Percentiles rank a stretch among this genome's conserved stretches.
These are phyloP conservation scores for Escovopsis sp. DNA, from an alignment of 2,329 filamentous ascomycete genomes.

Conservation along the genomic window DNA sequence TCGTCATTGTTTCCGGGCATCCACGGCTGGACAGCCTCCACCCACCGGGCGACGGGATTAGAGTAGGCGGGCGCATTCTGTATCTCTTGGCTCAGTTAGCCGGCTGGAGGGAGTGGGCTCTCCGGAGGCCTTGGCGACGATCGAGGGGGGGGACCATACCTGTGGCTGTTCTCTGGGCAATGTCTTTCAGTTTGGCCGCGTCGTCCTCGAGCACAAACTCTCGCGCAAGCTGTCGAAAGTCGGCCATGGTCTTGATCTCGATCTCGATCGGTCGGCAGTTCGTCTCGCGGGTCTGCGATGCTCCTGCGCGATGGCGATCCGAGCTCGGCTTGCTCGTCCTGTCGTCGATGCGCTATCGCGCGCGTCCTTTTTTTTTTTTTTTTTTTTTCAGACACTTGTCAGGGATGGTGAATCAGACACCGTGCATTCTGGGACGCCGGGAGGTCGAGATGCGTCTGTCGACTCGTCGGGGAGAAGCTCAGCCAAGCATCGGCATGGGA, in stretches of 20 bases:
- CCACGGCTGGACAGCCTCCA: slow-evolving; percentile 40
- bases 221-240: slow-evolving; percentile 36
- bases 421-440: no score
- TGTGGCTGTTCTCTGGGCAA: slow-evolving; percentile 31
- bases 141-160: slow-evolving; percentile 13
- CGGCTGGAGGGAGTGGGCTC: background rate
- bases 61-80: slow-evolving; percentile 27
- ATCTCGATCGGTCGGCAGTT: background rate
- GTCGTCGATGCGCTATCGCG: no score
- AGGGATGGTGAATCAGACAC: no score
- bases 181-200: slow-evolving; percentile 22
- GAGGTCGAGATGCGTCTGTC: no score
- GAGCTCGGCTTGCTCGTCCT: no score
- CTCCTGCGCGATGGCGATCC: no score
- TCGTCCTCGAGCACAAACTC: slow-evolving; percentile 40
- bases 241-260: slow-evolving; percentile 32
- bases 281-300: no score
- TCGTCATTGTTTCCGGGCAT: slow-evolving; percentile 30
- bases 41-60: slow-evolving; percentile 37
- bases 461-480: no score
- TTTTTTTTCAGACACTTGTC: no score
- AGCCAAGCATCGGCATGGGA: no score
- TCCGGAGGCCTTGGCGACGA: background rate
- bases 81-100: slow-evolving; percentile 22
- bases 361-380: no score